Evolutionary conservation across 441 rosid species (phyloP).

Genomic region (Erodium trifolium): DNA sequence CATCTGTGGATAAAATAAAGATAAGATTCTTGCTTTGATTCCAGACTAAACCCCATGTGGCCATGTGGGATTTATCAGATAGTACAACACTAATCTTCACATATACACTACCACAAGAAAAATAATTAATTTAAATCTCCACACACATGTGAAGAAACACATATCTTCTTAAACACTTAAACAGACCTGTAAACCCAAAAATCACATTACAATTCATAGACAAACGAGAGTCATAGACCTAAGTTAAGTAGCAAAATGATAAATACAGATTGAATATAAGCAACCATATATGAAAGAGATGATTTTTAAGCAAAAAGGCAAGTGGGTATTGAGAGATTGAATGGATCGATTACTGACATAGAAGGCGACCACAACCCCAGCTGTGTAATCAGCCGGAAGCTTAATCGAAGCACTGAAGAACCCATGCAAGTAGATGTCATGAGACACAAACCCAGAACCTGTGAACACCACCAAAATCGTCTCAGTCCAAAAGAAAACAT

Average conservation of each 20-base stretch:
- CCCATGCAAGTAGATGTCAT: conserved; percentile 89
- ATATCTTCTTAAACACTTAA: background rate
- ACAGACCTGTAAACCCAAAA: too few species aligned
- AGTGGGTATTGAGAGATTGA: background rate
- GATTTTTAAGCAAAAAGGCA: background rate
- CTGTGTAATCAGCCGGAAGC: conserved; percentile 95
- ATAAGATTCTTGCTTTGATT: background rate
- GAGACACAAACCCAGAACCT: conserved; percentile 98
- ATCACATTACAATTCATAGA: too few species aligned
- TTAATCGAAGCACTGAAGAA: conserved; percentile 93
- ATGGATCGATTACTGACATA: conserved; percentile 47
- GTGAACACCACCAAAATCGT: conserved; percentile 18
- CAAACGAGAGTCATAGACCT: background rate
- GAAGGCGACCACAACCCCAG: conserved; percentile 97
- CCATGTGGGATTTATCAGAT: background rate
- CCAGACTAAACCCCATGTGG: background rate
- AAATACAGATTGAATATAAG: background rate
- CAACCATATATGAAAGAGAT: background rate
- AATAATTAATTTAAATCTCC: too few species aligned
- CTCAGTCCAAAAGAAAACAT: conserved; percentile 4
- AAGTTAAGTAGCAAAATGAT: too few species aligned
- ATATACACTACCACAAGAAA: background rate
- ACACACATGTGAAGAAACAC: background rate
- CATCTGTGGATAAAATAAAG: conserved; percentile 44
- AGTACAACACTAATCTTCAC: background rate